Evolutionary conservation across 2,329 filamentous ascomycete genomes (phyloP).

Genomic region (Thelonectria rubi): DNA sequence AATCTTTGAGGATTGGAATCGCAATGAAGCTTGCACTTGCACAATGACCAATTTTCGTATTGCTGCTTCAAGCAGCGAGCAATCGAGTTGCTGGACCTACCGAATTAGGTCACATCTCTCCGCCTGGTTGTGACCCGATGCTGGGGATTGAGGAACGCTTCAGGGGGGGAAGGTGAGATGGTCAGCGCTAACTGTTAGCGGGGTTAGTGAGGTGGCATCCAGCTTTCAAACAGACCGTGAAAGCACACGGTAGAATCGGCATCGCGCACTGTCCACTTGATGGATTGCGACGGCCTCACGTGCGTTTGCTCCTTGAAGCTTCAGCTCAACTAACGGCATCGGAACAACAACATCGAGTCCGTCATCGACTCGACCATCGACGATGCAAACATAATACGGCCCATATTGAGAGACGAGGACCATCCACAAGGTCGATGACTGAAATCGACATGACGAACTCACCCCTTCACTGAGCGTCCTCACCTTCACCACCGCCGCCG

Average conservation of each 20-base stretch:
- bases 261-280: neutral
- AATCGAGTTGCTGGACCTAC: neutral
- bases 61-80: neutral
- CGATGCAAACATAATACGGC: neutral
- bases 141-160: neutral
- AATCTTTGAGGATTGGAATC: too few relatives aligned
- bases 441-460: constrained; percentile 25
- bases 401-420: neutral
- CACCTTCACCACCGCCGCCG: constrained; percentile 7
- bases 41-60: neutral
- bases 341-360: neutral
- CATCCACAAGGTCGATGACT: neutral
- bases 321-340: neutral
- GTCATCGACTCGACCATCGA: neutral
- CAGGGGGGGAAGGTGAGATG: neutral
- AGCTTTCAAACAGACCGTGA: neutral
- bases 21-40: neutral
- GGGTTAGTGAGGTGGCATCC: neutral
- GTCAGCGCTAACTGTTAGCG: neutral
- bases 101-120: neutral
- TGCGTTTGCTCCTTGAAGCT: neutral
- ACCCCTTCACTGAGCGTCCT: constrained; percentile 10
- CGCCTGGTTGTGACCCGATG: neutral
- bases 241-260: neutral
- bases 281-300: too few relatives aligned